Evolutionary conservation across 2,329 filamentous ascomycete species (phyloP).

Genomic region (Neopestalotiopsis sp.): DNA sequence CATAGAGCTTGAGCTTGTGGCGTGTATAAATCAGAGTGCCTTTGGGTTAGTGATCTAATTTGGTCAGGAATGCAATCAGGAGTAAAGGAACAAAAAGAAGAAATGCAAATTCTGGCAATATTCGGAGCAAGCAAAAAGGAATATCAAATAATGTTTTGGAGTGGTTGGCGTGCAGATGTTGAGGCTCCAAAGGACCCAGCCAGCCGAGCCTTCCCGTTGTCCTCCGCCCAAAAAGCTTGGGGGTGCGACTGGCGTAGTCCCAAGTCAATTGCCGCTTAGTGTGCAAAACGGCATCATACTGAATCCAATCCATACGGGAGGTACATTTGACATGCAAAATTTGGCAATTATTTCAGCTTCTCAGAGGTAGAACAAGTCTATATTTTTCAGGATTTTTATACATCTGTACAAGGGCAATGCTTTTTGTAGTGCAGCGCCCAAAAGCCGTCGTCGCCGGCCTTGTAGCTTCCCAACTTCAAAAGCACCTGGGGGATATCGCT

Average conservation of each 20-base stretch:
- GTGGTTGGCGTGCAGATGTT: constrained; percentile 2
- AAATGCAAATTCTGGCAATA: background rate
- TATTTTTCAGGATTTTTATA: constrained; percentile 31
- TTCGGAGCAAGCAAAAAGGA: background rate
- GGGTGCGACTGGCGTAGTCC: background rate
- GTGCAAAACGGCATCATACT: constrained; percentile 10
- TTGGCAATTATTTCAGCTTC: background rate
- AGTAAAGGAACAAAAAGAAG: background rate
- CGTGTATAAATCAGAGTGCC: background rate
- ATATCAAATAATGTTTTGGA: background rate
- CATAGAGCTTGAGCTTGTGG: background rate
- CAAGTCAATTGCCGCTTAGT: constrained; percentile 3
- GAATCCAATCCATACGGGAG: background rate
- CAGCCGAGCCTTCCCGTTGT: background rate
- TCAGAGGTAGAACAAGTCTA: constrained; percentile 15
- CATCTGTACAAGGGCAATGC: constrained; percentile 35
- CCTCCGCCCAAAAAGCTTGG: background rate
- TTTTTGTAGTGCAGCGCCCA: constrained; percentile 14
- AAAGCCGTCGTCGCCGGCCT: background rate
- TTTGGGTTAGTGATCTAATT: background rate
- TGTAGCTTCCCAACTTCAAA: background rate
- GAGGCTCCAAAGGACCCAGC: background rate
- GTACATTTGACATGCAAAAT: background rate
- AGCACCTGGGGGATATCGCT: background rate
- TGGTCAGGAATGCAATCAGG: background rate